Conservation (phyloP, 768 basidiomycete species). For the Russula earlei region DNA sequence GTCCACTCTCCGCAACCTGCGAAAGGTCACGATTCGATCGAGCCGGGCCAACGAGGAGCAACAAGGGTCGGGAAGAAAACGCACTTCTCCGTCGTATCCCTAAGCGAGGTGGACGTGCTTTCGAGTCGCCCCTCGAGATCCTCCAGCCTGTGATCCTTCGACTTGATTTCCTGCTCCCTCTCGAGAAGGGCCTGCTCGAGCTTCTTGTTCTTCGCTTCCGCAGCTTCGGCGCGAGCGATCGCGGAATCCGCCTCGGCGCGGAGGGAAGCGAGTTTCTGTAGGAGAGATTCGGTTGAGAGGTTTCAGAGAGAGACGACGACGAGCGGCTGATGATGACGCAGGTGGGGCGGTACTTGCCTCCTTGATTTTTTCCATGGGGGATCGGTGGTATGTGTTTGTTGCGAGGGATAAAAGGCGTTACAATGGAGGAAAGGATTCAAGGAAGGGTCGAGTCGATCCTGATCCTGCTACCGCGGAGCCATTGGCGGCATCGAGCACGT, state of each 20-base stretch:
- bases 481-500: not conserved
- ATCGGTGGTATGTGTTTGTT: not conserved
- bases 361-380: slow-evolving; percentile 12
- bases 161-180: slow-evolving; percentile 12
- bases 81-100: not conserved
- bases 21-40: not conserved
- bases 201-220: slow-evolving; percentile 2
- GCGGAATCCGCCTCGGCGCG: slow-evolving; percentile 10
- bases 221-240: not conserved
- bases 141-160: slow-evolving; percentile 12
- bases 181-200: slow-evolving; percentile 14
- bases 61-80: not conserved
- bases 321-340: not conserved
- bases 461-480: no score
- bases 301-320: no score
- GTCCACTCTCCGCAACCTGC: slow-evolving; percentile 6
- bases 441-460: no score
- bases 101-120: not conserved
- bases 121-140: not conserved
- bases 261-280: slow-evolving; percentile 11
- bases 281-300: no score
- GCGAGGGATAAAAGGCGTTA: not conserved
- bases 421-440: no score
- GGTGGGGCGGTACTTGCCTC: not conserved
- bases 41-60: not conserved